Evolutionary conservation across 371 early-diverging fungal species (phyloP), one percentile per base, ranked within the genome.

Genomic region (Circinella minor): DNA sequence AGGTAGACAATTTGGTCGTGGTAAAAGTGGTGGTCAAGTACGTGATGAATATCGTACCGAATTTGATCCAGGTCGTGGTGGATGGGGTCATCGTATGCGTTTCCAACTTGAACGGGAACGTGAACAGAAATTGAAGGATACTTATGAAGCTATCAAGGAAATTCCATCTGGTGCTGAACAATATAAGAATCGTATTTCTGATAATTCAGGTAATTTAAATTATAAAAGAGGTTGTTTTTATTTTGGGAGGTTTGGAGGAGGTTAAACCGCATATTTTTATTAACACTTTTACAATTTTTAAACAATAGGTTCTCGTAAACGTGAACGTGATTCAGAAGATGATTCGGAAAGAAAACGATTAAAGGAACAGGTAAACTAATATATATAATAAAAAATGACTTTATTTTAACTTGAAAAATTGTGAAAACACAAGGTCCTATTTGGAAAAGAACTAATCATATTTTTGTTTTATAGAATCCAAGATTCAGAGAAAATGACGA

Each of bases 1-100:
- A 69, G 98, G 97, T 17, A 86, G 99, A 67, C 99, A 99, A 79
- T 98, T 90, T 87, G 99, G 99, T 14, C 91, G 99, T 63, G 99
- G 99, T 36, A 80, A 87, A 68, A 92, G 91, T 59, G 99, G 99
- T 59, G 99, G 99, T 13, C 98, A 98, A 81, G 96, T 95, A 6
- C 87, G 99, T 68, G 98, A 98, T 74, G 98, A 99, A 77, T 93
- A 94, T 76, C 90, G 98, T 38, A 90, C 88, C 57, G 98, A 97
- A 65, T 99, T 91, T 72, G 99, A 99, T 78, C 89, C 94, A 43
- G 98, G 97, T 15, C 89, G 98, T 60, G 99, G 99, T 65, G 99
- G 99, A 18, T 99, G 96, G 95, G 98, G 97, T 48, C 94, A 94
- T 69, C 86, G 91, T 62, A 84, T 87, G 70, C 87, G 92, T 13